Evolutionary conservation across 352 stramenopile species (phyloP), one percentile per base, ranked within the genome.

Genomic region (Globisporangium takayamanum): DNA sequence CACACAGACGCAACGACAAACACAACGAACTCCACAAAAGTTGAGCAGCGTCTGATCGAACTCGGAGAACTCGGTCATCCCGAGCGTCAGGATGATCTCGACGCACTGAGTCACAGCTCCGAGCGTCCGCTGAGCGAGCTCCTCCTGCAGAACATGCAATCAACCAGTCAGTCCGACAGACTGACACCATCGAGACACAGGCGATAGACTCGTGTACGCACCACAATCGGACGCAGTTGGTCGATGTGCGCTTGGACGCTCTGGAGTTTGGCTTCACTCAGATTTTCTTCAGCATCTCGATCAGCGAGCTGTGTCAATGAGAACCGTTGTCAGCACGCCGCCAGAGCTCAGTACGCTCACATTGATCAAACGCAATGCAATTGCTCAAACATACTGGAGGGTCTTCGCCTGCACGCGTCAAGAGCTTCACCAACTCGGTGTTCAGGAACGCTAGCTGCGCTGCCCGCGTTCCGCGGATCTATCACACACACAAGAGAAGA

Each of bases 1-100:
- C 15, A 22, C 11, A 20, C 44, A 26, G 8, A 10, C 14, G 3
- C 41, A 46, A n/a, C 14, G 41, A n/a, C 14, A 30, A 2, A 26
- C 1, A 3, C 22, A n/a, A 36, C 44, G 8, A 26, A 68, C 64
- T 37, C 68, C 52, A 26, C 45, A 37, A 15, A 39, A 53, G 47
- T 63, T 33, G 10, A 63, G 37, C 20, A 71, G 30, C 15, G 47
- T 42, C 10, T 28, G 46, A 15, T 71, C 64, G 18, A 71, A 68
- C 15, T 60, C 55, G 10, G 55, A 65, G 22, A 68, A 28, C 2
- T 55, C 51, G 14, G 25, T 56, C 37, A 65, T 44, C 16, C 30
- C 33, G 39, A 71, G 54, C 37, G 59, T 39, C 16, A 53, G 6
- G 16, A 71, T 41, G 7, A 71, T 42, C 8, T 25, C 42, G 36